Base-by-base conservation (phyloP, 225 moss, liverwort and hornwort species). In the Anthoceros angustus region DNA sequence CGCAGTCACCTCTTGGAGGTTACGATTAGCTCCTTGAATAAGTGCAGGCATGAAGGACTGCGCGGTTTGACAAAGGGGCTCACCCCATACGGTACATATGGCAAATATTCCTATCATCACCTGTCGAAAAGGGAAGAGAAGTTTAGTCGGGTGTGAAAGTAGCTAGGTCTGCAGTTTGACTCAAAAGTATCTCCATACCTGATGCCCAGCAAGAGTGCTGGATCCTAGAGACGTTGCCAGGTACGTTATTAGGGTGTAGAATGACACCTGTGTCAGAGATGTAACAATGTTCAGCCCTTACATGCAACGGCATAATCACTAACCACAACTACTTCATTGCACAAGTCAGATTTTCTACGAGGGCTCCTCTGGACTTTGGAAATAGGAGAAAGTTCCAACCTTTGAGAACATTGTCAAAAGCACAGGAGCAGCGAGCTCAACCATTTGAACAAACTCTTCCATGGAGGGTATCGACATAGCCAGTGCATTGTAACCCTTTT, bases 1-100 rank as follows among this genome's bases (percentile, higher is more conserved):
- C 6, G 0, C 7, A 9, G 42, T 42, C 73, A 88, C 88, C 82
- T 93, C 84, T 61, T 86, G 86, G 71, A 93, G 74, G 76, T 90
- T 84, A 67, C 83, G 84, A 24, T 84, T 80, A 0, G 77, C 60
- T 65, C 90, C 93, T 48, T 84, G 79, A 2, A 93, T 77, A 26
- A 93, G 87, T 64, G 81, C 83, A 67, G 93, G 93, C 90, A 93
- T 93, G 55, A 93, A 87, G 24, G 90, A 93, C 69, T 93, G 89
- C 8, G 93, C 93, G 62, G 90, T 93, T 68, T 93, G 87, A 73
- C 86, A 82, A 25, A 90, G 75, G 21, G 87, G 89, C 64, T 93
- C 90, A 63, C 87, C 87, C 78, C 86, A 87, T 24, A 93, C 90
- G 62, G 86, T 78, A 67, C 86, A 90, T 23, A 93, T 77, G 39